Base-by-base conservation (phyloP, 2,329 filamentous ascomycete genomes). In the Aspergillus caelatus region DNA sequence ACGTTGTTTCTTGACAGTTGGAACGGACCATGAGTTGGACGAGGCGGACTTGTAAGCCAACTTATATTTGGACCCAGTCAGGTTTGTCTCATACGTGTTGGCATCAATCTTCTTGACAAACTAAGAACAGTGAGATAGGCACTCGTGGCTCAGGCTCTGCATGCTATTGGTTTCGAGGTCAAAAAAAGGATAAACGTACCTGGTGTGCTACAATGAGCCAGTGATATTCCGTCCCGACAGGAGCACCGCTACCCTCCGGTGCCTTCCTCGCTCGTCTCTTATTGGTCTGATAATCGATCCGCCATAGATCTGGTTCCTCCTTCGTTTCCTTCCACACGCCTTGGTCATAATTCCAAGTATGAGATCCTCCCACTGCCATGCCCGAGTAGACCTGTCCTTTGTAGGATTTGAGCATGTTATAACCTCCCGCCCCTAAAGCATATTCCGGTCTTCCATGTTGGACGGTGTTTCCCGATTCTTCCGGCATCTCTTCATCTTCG, bases 331-430 rank as follows among this genome's bases (percentile, higher is more conserved):
- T 74, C 75, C 74, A 78, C 12, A 68, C 60, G 0, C 75, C 75
- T n/a, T 68, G 68, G 26, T 77, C 73, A 54, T 78, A 78, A 50
- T 72, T 76, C 76, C 76, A 78, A 30, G 69, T 76, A 60, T 78
- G 75, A 0, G 76, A 77, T 10, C 74, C 75, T 11, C 77, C 75
- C 39, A 79, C 72, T 1, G 75, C 72, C 69, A 78, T 80, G 5
- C 73, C 76, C 11, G 77, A 75, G 61, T 77, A 78, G 28, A 73
- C 67, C 48, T 75, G 72, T 14, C 77, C 75, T n/a, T 73, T 70
- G 67, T 73, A 71, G 2, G 68, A 67, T 59, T 78, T 77, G 16
- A 78, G 65, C 4, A 71, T 66, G 60, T 76, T 77, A 64, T 77
- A 78, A 12, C 72, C 69, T 34, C 65, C 60, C 11, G 61, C 62